Evolutionary conservation across 495 filamentous ascomycete genomes (phyloP).

Genomic region (Tetracladium setigerum): DNA sequence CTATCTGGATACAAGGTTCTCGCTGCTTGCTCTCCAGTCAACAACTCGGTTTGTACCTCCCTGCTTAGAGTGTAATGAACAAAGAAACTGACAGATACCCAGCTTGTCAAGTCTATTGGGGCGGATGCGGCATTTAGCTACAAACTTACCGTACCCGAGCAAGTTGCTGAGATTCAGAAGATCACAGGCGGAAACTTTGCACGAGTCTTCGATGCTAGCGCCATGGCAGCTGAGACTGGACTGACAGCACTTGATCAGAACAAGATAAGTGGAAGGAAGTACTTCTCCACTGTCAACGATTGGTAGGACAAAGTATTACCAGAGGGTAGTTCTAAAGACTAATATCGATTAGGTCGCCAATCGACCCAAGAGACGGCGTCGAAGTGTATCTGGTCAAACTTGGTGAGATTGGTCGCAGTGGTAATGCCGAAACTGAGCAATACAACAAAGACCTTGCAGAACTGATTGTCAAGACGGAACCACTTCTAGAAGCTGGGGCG

Average conservation of each 20-base stretch:
- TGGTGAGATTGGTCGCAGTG: constrained; percentile 8
- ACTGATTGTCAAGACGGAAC: constrained; percentile 12
- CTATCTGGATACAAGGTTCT: constrained; percentile 34
- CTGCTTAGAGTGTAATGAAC: not conserved
- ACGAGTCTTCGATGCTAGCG: constrained; percentile 33
- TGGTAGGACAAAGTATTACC: constrained; percentile 24
- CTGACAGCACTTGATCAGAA: constrained; percentile 18
- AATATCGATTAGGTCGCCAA: constrained; percentile 3
- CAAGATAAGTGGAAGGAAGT: constrained; percentile 19
- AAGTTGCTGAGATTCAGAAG: constrained; percentile 27
- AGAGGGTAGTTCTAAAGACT: not conserved
- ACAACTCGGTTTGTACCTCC: constrained; percentile 18
- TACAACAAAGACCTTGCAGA: constrained; percentile 8
- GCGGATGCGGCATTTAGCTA: constrained; percentile 34
- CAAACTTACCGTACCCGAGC: constrained; percentile 24
- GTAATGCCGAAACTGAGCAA: not conserved
- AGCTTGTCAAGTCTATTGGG: constrained; percentile 28
- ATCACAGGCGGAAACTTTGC: constrained; percentile 32
- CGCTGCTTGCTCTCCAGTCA: constrained; percentile 31
- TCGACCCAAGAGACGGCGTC: constrained; percentile 9
- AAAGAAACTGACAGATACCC: not conserved
- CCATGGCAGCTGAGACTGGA: constrained; percentile 25
- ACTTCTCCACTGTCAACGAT: constrained; percentile 35
- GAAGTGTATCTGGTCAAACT: constrained; percentile 7
- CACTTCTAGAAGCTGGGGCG: constrained; percentile 3